Base-by-base conservation (phyloP, 768 basidiomycete species). In the Dioszegia aurantiaca region DNA sequence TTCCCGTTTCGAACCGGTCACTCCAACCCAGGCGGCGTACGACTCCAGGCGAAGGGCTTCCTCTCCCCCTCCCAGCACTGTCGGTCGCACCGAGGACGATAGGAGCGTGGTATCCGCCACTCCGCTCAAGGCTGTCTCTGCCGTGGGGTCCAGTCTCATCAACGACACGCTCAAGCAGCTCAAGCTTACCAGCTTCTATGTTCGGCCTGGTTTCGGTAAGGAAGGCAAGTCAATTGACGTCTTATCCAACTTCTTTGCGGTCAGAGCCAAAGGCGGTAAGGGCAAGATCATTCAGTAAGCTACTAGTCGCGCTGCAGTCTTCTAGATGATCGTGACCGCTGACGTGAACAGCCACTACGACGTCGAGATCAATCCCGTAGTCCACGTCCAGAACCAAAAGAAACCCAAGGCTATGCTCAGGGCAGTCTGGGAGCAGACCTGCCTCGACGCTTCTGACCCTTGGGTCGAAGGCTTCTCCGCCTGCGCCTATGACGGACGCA, bases 281-380 rank as follows among this genome's bases (percentile, higher is more conserved):
- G 41, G 43, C n/a, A 67, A 69, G 52, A 59, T 69, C 16, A 72
- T 72, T 26, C 55, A 57, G 55, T 64, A 28, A 57, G 60, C 39
- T 54, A 28, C 33, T 48, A 8, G 31, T 17, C 30, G 14, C n/a
- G n/a, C n/a, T n/a, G n/a, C n/a, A n/a, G n/a, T n/a, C n/a, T n/a
- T n/a, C n/a, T n/a, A 37, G 44, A 3, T 3, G 10, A 19, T 4
- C 19, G 28, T 3, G 26, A 44, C 14, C 11, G 53, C 51, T 62
- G 44, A 56, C 58, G 12, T 12, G 8, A 12, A 28, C 24, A 72
- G 70, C 62, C 74, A 76, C 55, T 76, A 76, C 45, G 74, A 76
- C 43, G 67, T 76, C n/a, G 72, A 76, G 33, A 73, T 76, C 51
- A 58, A 70, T 31, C 74, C 74, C 4, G 63, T 69, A 31, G 63